These are phyloP conservation scores for Acanthamoeba quina DNA, from an alignment of 208 protist species.

Conservation along the genomic window DNA sequence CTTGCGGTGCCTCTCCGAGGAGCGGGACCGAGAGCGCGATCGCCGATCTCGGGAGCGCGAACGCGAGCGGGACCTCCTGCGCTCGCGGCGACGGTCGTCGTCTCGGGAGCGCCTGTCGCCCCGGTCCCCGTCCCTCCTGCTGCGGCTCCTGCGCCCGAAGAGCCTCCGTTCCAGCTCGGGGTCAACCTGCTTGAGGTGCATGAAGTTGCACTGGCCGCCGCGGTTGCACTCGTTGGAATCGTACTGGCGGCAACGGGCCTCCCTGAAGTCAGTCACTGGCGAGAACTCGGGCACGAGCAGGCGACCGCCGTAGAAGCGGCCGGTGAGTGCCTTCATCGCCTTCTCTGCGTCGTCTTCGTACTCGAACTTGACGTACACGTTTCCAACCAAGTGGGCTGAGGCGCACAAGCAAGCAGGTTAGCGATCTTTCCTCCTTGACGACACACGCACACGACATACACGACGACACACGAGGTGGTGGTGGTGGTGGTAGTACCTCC, in stretches of 20 bases:
- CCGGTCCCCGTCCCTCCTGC: not conserved
- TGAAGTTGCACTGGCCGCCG: slow-evolving; percentile 88
- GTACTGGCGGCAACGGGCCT: slow-evolving; percentile 86
- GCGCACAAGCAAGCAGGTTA: not conserved
- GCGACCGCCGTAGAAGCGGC: slow-evolving; percentile 85
- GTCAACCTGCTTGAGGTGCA: slow-evolving; percentile 80
- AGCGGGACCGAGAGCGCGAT: not conserved
- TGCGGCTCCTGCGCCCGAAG: slow-evolving; percentile 26
- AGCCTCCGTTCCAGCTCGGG: slow-evolving; percentile 22
- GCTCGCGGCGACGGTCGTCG: slow-evolving; percentile 23
- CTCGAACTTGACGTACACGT: slow-evolving; percentile 88
- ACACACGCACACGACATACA: not conserved
- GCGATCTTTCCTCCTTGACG: slow-evolving; percentile 54
- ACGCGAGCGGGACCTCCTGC: not conserved
- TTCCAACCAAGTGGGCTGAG: slow-evolving; percentile 88
- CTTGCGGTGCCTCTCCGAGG: slow-evolving; percentile 30
- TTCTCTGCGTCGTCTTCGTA: slow-evolving; percentile 82
- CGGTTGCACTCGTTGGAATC: slow-evolving; percentile 82
- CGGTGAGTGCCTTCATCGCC: slow-evolving; percentile 81
- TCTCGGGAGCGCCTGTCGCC: slow-evolving; percentile 15
- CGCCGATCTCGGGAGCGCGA: not conserved
- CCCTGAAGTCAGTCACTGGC: slow-evolving; percentile 90
- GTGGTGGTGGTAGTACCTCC: not conserved
- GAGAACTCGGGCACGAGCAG: slow-evolving; percentile 87
- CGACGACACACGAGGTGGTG: not conserved